Percentiles rank a stretch among this genome's conserved stretches.
Conservation (phyloP, 495 filamentous ascomycete genomes). For the Penicillium parvum region DNA sequence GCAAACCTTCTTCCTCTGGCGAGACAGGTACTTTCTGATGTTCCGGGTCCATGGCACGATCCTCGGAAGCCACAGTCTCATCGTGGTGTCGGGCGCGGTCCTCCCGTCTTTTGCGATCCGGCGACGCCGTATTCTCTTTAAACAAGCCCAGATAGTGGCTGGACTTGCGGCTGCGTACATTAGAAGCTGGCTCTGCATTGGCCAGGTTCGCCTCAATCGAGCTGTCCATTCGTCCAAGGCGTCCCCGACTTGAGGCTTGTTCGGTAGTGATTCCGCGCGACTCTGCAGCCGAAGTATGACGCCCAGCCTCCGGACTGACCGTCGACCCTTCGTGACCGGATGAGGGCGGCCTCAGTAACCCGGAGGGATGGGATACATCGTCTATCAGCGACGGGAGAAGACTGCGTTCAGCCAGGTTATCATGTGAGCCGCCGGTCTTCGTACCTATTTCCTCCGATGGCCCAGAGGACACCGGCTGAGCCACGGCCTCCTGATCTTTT, state of each 20-base stretch:
- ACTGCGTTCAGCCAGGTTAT: constrained; percentile 22
- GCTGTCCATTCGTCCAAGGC: constrained; percentile 62
- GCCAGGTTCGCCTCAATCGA: constrained; percentile 78
- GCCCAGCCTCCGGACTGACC: constrained; percentile 15
- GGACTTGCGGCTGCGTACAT: constrained; percentile 85
- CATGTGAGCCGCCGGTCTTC: constrained; percentile 15
- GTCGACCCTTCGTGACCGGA: constrained; percentile 16
- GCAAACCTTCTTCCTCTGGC: constrained; percentile 15
- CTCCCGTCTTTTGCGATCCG: constrained; percentile 44
- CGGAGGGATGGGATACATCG: constrained; percentile 20
- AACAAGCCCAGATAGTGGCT: constrained; percentile 91
- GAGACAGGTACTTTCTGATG: not conserved
- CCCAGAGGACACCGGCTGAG: constrained; percentile 14
- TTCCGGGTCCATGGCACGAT: constrained; percentile 15
- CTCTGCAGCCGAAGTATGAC: constrained; percentile 18
- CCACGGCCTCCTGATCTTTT: constrained; percentile 16
- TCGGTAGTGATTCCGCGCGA: constrained; percentile 20
- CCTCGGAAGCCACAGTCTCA: constrained; percentile 16
- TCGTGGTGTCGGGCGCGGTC: constrained; percentile 30
- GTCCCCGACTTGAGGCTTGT: constrained; percentile 41
- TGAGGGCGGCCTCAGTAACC: constrained; percentile 15
- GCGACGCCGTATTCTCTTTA: constrained; percentile 72
- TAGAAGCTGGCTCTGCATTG: constrained; percentile 64
- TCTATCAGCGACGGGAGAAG: constrained; percentile 32
- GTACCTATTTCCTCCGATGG: constrained; percentile 24